Percentiles rank a stretch among this genome's conserved stretches.
Conservation (phyloP, 164 flowering plant genomes). For the Cinnamomum chago region DNA sequence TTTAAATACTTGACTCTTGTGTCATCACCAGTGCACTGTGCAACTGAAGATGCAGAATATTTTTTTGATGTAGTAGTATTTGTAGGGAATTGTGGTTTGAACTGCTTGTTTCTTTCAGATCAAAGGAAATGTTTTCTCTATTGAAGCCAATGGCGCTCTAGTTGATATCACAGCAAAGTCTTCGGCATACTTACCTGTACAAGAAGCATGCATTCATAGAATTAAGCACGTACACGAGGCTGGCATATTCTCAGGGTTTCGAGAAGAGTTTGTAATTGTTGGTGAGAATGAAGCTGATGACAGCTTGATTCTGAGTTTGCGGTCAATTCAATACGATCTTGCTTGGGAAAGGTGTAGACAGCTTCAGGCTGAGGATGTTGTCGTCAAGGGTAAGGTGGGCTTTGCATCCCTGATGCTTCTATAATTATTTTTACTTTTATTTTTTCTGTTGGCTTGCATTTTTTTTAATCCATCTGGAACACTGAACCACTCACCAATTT, state of each 20-base stretch:
- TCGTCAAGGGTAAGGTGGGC: conserved; percentile 89
- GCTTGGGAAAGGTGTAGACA: conserved; percentile 98
- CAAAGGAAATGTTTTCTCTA: conserved; percentile 66
- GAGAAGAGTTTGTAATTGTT: conserved; percentile 76
- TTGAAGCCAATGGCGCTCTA: conserved; percentile 66
- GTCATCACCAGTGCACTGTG: no score
- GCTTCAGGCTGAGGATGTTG: conserved; percentile 93
- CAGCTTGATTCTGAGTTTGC: conserved; percentile 74
- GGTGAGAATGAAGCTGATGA: conserved; percentile 81
- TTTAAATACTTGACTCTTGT: neutral
- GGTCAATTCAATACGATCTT: conserved; percentile 64
- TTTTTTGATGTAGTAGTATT: neutral
- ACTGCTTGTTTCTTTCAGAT: conserved; percentile 41
- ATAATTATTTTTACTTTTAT: neutral
- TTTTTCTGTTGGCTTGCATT: neutral
- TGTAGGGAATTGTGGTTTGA: neutral
- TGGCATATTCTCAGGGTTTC: conserved; percentile 73
- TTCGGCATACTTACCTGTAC: conserved; percentile 73
- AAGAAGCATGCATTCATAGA: conserved; percentile 77
- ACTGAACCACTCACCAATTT: neutral
- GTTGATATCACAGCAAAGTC: conserved; percentile 89
- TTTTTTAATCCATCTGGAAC: neutral
- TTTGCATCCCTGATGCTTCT: neutral
- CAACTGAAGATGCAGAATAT: neutral
- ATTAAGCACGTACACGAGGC: conserved; percentile 72